Evolutionary conservation across 1,139 yeast genomes (phyloP), one percentile per base, ranked within the genome.

Genomic region (Sugiyamaella grinbergsii): DNA sequence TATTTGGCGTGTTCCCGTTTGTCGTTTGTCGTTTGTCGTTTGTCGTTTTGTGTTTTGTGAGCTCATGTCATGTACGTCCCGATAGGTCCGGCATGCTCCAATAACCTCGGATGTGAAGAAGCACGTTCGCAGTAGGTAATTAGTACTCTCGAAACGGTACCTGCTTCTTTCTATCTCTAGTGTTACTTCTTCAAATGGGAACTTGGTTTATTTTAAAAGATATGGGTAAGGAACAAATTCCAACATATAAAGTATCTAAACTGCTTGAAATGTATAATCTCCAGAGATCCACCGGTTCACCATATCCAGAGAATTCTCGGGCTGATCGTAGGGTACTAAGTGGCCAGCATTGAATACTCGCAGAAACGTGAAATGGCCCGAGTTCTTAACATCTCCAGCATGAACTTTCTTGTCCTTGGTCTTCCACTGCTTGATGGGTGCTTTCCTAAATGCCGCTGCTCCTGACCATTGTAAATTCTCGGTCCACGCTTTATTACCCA

Each of bases 401-500:
- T 70, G 67, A 5, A 15, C 20, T 48, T 72, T 65, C 31, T 58
- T 74, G 33, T 69, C 71, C 36, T 65, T 63, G 56, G 71, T 54
- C 56, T 59, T 72, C 64, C 76, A 72, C 29, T 78, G 77, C 49
- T 68, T 68, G 29, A 65, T 62, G 20, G 63, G 54, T 7, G 68
- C 64, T 28, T 58, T 45, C 42, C 63, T 63, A 59, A 71, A 68
- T 44, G 63, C 60, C 43, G 65, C 62, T 43, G 68, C 67, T 44
- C 77, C 78, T 32, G 65, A 54, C 91, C 94, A 88, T 56, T 80
- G 82, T 60, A 88, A 76, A 54, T 71, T 73, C 60, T 83, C 76
- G 32, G 87, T 74, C 91, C 94, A 86, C 2, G 85, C 93, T 62
- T 78, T 78, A 70, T 86, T 87, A 52, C 96, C 96, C 58, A 88